Evolutionary conservation across 164 flowering plant species (phyloP), one percentile per base, ranked within the genome.

Genomic region (Akebia trifoliata): DNA sequence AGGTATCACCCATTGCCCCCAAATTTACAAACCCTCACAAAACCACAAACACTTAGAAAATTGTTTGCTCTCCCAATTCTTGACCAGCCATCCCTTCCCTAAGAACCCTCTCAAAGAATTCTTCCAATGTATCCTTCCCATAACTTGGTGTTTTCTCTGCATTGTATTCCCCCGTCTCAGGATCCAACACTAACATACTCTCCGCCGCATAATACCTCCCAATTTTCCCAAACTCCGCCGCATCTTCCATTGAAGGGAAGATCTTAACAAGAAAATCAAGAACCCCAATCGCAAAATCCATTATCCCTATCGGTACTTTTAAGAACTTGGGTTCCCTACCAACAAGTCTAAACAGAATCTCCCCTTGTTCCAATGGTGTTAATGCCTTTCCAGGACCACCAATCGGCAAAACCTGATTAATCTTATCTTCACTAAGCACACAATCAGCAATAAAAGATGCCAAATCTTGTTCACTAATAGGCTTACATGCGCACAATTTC

Each of bases 181-280:
- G 83, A 68, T 92, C 93, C 79, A 76, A 75, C 50, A 85, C 48
- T 75, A 89, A 59, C 98, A 92, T 89, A 55, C 96, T 89, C 74
- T 92, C 96, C 0, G 91, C 95, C 0, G 95, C 95, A 67, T 92
- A 92, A 59, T 89, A 89, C 78, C 95, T 81, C 37, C 98, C 98
- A 44, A 89, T 92, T 64, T 86, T 92, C 61, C 93, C 98, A 69
- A 82, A 92, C 73, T 92, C 95, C 11, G 89, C 95, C 1, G 87
- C 86, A 62, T 92, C 95, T 66, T 86, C 93, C 81, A 85, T n/a
- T 0, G 76, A 49, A 42, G 96, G 95, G 59, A 92, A 83, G 26
- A 86, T 51, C 73, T 81, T 86, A 2, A 76, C 87, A 3, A 92
- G 76, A 47, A 77, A 78, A 76, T 92, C 96, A 58, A 92, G 88